A percentile compares a stretch with the other conserved stretches of the same genome.
Evolutionary conservation across 805 yeast species (phyloP).

Genomic region (Trichomonascus vanleenenianus): DNA sequence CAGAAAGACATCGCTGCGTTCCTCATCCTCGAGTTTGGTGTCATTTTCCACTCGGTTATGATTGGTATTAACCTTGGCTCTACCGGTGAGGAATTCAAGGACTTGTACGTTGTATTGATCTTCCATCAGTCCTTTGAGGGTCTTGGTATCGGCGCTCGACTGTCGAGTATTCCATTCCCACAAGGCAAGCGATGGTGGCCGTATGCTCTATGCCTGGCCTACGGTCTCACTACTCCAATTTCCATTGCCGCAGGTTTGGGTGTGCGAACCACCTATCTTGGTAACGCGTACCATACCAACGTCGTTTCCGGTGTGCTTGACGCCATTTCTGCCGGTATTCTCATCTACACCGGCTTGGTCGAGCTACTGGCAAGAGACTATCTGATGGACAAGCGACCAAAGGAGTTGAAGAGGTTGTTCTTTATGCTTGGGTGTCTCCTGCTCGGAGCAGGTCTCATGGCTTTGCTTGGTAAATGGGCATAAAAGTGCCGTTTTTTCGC

Average conservation of each 20-base stretch:
- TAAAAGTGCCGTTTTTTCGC: no score
- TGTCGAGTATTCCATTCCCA: conserved; percentile 55
- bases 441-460: conserved; percentile 64
- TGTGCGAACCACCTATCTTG: conserved; percentile 49
- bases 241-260: conserved; percentile 72
- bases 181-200: conserved; percentile 40
- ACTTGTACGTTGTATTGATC: conserved; percentile 55
- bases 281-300: conserved; percentile 45
- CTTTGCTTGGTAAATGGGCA: conserved; percentile 72
- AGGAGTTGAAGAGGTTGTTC: conserved; percentile 35
- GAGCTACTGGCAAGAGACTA: conserved; percentile 73
- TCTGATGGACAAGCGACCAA: conserved; percentile 37
- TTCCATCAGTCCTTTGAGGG: conserved; percentile 81
- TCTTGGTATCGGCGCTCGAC: conserved; percentile 66
- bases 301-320: conserved; percentile 60
- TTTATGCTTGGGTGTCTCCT: conserved; percentile 37
- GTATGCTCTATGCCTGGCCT: conserved; percentile 42
- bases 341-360: conserved; percentile 64
- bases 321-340: conserved; percentile 62
- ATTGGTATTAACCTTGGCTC: conserved; percentile 63
- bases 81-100: conserved; percentile 53
- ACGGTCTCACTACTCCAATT: conserved; percentile 57
- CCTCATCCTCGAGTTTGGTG: conserved; percentile 61
- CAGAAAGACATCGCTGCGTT: conserved; percentile 36
- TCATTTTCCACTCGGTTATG: conserved; percentile 67